These are phyloP conservation scores for Actinomortierella ambigua DNA, from an alignment of 371 early-diverging fungal species.

Conservation along the genomic window DNA sequence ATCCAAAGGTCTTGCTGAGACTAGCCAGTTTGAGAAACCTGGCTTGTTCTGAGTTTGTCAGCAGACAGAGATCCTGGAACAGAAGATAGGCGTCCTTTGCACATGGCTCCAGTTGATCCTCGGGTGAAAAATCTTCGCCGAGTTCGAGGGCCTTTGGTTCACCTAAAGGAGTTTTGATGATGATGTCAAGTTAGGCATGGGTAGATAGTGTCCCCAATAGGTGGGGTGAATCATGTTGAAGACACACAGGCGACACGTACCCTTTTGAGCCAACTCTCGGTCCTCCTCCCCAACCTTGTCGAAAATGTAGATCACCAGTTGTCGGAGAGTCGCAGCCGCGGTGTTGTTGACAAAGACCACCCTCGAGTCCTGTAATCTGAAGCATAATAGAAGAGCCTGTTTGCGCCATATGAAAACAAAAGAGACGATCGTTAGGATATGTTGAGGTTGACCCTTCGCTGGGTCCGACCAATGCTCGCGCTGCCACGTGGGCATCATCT, in stretches of 20 bases:
- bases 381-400: conserved; percentile 86
- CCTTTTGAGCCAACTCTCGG: neutral
- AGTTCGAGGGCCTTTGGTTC: conserved; percentile 42
- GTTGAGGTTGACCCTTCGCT: neutral
- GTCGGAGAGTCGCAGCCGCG: conserved; percentile 94
- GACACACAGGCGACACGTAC: no score
- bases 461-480: neutral
- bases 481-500: neutral
- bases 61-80: conserved; percentile 83
- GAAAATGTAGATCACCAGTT: conserved; percentile 91
- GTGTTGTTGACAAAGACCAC: conserved; percentile 91
- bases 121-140: conserved; percentile 7
- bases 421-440: neutral
- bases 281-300: conserved; percentile 87
- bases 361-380: conserved; percentile 85
- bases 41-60: conserved; percentile 70
- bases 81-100: conserved; percentile 86
- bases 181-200: neutral
- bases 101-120: conserved; percentile 55
- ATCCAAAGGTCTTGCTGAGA: conserved; percentile 80
- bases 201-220: no score
- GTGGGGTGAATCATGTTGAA: no score
- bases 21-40: conserved; percentile 68
- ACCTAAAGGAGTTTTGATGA: neutral
- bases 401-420: conserved; percentile 5